A percentile compares a stretch with the other conserved stretches of the same genome.
Conservation (phyloP, 768 basidiomycete genomes). For the Myochromella boudieri region DNA sequence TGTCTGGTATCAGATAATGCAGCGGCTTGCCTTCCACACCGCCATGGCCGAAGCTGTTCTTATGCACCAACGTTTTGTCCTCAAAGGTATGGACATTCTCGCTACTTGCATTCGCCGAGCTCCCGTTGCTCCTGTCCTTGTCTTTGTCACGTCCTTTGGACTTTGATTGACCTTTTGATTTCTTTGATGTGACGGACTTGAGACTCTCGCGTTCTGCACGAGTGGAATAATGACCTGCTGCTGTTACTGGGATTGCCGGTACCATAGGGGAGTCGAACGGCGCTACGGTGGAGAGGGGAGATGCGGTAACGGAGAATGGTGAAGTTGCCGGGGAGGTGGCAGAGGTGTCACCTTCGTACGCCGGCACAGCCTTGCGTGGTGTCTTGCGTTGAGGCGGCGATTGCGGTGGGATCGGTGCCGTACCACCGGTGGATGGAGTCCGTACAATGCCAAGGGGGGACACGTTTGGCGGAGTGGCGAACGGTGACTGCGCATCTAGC, state of each 20-base stretch:
- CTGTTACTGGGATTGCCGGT: neutral
- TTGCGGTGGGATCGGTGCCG: neutral
- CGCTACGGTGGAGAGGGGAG: neutral
- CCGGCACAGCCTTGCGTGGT: slow-evolving; percentile 22
- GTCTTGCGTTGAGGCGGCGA: slow-evolving; percentile 10
- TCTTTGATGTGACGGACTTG: slow-evolving; percentile 8
- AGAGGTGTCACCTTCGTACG: slow-evolving; percentile 8
- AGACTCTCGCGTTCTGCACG: slow-evolving; percentile 16
- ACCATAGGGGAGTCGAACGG: neutral
- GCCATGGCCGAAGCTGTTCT: slow-evolving; percentile 22
- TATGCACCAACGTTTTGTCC: slow-evolving; percentile 13
- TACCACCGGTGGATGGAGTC: neutral
- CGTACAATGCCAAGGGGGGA: slow-evolving; percentile 3
- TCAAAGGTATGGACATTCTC: slow-evolving; percentile 4
- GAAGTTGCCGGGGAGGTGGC: neutral
- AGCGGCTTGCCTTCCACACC: slow-evolving; percentile 21
- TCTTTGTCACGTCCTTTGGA: slow-evolving; percentile 4
- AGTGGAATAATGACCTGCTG: slow-evolving; percentile 17
- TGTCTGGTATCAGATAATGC: slow-evolving; percentile 23
- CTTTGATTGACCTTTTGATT: slow-evolving; percentile 5
- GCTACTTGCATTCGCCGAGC: slow-evolving; percentile 10
- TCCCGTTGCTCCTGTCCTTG: slow-evolving; percentile 2
- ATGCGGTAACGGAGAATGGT: slow-evolving; percentile 4
- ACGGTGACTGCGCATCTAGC: slow-evolving; percentile 4
- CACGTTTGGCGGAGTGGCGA: slow-evolving; percentile 1